Percentiles rank a stretch among this genome's conserved stretches.
These are phyloP conservation scores for Solanum acaule DNA, from an alignment of 257 asterid species.

Conservation along the genomic window DNA sequence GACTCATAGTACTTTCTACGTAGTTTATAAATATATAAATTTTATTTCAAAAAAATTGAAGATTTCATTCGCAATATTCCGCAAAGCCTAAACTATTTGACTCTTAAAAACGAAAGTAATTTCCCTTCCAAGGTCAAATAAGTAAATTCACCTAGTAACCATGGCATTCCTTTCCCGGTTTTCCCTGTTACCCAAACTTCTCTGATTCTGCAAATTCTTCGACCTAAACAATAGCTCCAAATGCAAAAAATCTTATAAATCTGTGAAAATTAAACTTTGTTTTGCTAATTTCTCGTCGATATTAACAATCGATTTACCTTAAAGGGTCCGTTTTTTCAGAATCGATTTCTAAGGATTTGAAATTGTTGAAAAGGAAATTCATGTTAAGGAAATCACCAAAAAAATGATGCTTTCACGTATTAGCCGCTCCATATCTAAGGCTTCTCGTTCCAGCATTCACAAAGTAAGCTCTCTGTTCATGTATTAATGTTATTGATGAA, in stretches of 20 bases:
- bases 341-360: background rate
- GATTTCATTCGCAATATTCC: no score
- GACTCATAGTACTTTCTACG: no score
- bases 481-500: background rate
- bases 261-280: background rate
- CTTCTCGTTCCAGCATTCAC: constrained; percentile 25
- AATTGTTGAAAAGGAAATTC: constrained; percentile 3
- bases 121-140: background rate
- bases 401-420: constrained; percentile 48
- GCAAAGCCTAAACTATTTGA: no score
- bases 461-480: constrained; percentile 18
- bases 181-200: background rate
- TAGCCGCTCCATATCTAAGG: constrained; percentile 33
- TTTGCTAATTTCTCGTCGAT: background rate
- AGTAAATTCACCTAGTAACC: background rate
- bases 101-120: no score
- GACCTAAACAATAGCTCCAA: background rate
- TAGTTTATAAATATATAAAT: no score
- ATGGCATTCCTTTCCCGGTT: background rate
- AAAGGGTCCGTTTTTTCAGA: background rate
- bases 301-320: background rate
- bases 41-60: no score
- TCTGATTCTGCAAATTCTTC: background rate
- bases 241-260: no score
- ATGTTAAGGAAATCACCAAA: constrained; percentile 11